Evolutionary conservation across 768 basidiomycete genomes (phyloP), one percentile per base, ranked within the genome.

Genomic region (Amanita phalloides): DNA sequence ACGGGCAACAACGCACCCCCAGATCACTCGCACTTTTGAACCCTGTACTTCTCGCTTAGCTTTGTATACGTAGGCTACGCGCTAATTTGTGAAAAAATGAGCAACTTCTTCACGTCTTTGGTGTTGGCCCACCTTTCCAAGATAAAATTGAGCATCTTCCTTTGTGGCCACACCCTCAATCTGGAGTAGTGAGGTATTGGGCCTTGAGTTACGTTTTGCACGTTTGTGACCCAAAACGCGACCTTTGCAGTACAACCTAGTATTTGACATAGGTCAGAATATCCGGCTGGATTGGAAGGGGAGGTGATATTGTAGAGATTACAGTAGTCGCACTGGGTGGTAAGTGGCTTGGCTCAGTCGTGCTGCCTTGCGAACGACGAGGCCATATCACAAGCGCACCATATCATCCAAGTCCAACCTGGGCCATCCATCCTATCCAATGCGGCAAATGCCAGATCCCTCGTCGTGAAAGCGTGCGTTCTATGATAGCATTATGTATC

Each of bases 191-290:
- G 91, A 90, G 56, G 93, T 96, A 78, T 95, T 95, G 65, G 92
- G 93, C 65, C 86, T 80, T 53, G 87, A 78, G 80, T 98, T 97
- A 66, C 92, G 86, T 77, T 98, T 98, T 56, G 90, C 93, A 58
- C 96, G 90, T 77, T 97, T 97, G 89, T 95, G 90, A 58, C 94
- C 92, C 63, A 97, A 78, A 66, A 99, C 84, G 63, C 96, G 92
- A 69, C 91, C 96, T 78, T 96, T 98, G 72, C 71, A 69, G 81
- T 96, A 95, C 64, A 96, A 81, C 81, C 94, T 95, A 66, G 35
- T 56, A 51, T 51, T 26, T 33, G 45, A 58, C 52, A 56, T 20
- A 55, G 51, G 54, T 61, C 53, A 61, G 58, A 48, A 57, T 23
- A 50, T 49, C 36, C 51, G 37, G 14, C 51, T 38, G 53, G 25